These are phyloP conservation scores for Serendipita sp. DNA, from an alignment of 768 basidiomycete genomes.

Conservation along the genomic window DNA sequence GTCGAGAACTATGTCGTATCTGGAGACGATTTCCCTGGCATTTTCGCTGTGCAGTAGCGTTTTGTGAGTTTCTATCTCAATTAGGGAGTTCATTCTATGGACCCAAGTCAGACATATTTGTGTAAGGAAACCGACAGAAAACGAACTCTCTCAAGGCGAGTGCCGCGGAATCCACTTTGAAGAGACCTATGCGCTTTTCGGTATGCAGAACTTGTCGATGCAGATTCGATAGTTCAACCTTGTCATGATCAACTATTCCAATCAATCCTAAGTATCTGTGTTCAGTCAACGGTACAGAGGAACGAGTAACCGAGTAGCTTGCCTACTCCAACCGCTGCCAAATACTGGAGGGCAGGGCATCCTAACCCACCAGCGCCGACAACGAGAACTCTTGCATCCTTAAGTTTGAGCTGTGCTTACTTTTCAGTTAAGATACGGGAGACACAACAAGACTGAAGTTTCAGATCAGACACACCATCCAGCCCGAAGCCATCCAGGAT, in stretches of 20 bases:
- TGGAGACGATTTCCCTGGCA: constrained; percentile 40
- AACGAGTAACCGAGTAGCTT: constrained; percentile 19
- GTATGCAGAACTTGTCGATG: constrained; percentile 87
- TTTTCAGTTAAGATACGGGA: background rate
- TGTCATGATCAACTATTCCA: constrained; percentile 78
- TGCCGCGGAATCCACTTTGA: constrained; percentile 73
- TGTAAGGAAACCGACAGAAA: no score
- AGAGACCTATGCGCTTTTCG: constrained; percentile 49
- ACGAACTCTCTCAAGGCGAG: constrained; percentile 47
- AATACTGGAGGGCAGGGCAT: constrained; percentile 88
- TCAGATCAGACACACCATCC: constrained; percentile 38
- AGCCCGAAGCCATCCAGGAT: constrained; percentile 84
- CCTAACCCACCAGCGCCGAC: constrained; percentile 94
- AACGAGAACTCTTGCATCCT: constrained; percentile 60
- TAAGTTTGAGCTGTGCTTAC: constrained; percentile 71
- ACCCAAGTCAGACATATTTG: constrained; percentile 1
- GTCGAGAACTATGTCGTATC: constrained; percentile 71
- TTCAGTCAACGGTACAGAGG: no score
- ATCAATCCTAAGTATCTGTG: constrained; percentile 45
- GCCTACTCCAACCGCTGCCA: constrained; percentile 88
- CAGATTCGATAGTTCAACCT: constrained; percentile 76
- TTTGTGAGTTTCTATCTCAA: constrained; percentile 41
- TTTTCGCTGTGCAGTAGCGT: constrained; percentile 44
- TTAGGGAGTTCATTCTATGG: constrained; percentile 55
- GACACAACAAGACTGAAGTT: background rate